A percentile compares a stretch with the other conserved stretches of the same genome.
Conservation (phyloP, 345 rosid species). For the Hibiscus syriacus region DNA sequence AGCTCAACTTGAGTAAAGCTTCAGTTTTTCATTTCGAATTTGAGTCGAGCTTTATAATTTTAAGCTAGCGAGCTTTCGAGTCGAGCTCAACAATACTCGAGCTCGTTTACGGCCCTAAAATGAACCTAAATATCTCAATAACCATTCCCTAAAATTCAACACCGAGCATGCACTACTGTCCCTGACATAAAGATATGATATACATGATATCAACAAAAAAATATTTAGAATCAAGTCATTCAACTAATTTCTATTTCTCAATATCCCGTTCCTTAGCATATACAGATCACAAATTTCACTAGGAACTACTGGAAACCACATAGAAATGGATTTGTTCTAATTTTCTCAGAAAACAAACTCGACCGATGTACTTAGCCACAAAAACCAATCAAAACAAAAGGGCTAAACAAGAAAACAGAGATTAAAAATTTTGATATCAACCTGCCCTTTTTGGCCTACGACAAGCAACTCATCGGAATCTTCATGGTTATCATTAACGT, state of each 20-base stretch:
- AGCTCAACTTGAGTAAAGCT: too few species aligned
- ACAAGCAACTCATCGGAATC: conserved; percentile 43
- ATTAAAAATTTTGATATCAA: conserved; percentile 2
- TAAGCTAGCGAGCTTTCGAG: too few species aligned
- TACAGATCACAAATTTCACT: not conserved
- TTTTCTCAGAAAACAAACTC: not conserved
- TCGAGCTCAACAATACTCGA: too few species aligned
- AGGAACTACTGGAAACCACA: not conserved
- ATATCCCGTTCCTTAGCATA: too few species aligned
- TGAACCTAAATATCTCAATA: not conserved
- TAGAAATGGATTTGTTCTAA: not conserved
- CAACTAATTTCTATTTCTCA: not conserved
- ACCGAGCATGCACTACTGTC: not conserved
- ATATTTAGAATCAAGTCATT: not conserved
- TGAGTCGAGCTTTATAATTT: too few species aligned
- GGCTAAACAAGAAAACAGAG: not conserved
- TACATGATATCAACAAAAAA: not conserved
- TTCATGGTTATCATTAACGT: conserved; percentile 2
- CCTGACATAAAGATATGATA: not conserved
- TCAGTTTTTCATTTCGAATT: too few species aligned
- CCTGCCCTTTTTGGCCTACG: conserved; percentile 47
- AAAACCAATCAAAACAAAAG: not conserved
- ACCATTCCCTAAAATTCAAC: not conserved
- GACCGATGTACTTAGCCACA: not conserved
- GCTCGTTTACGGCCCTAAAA: too few species aligned